A percentile compares a stretch with the other conserved stretches of the same genome.
These are phyloP conservation scores for Tuber calosporum DNA, from an alignment of 495 filamentous ascomycete genomes.

Conservation along the genomic window DNA sequence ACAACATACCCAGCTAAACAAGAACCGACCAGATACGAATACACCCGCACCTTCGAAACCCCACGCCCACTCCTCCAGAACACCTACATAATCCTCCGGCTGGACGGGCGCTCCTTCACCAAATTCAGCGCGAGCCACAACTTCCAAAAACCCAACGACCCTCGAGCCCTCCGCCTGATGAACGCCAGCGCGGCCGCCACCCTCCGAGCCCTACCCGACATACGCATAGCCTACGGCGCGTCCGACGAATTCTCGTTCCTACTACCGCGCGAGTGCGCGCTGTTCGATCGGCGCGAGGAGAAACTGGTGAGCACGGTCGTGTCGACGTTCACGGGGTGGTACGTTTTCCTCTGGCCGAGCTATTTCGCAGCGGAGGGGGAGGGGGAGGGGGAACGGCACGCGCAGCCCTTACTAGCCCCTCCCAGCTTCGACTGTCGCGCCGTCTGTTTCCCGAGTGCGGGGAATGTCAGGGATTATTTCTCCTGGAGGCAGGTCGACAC, in stretches of 20 bases:
- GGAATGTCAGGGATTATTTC: conserved; percentile 85
- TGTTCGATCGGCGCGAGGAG: conserved; percentile 81
- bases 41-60: conserved; percentile 84
- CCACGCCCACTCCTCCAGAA: conserved; percentile 70
- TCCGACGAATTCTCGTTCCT: conserved; percentile 89
- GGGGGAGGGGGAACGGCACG: too few relatives aligned
- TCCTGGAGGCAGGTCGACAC: conserved; percentile 93
- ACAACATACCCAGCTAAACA: neutral
- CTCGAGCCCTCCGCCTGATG: conserved; percentile 81
- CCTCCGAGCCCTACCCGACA: conserved; percentile 75
- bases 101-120: conserved; percentile 83
- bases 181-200: conserved; percentile 80
- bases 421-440: conserved; percentile 90
- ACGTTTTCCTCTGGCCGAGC: conserved; percentile 68
- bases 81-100: conserved; percentile 87
- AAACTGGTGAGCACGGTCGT: conserved; percentile 86
- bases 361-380: conserved; percentile 49
- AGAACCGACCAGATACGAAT: conserved; percentile 64
- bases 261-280: conserved; percentile 65
- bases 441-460: conserved; percentile 71
- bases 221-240: conserved; percentile 80
- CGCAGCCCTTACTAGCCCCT: conserved; percentile 57
- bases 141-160: conserved; percentile 89
- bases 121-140: conserved; percentile 73
- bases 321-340: conserved; percentile 89